A percentile compares a stretch with the other conserved stretches of the same genome.
Evolutionary conservation across 2,329 filamentous ascomycete species (phyloP).

Genomic region (Aspergillus novofumigatus): DNA sequence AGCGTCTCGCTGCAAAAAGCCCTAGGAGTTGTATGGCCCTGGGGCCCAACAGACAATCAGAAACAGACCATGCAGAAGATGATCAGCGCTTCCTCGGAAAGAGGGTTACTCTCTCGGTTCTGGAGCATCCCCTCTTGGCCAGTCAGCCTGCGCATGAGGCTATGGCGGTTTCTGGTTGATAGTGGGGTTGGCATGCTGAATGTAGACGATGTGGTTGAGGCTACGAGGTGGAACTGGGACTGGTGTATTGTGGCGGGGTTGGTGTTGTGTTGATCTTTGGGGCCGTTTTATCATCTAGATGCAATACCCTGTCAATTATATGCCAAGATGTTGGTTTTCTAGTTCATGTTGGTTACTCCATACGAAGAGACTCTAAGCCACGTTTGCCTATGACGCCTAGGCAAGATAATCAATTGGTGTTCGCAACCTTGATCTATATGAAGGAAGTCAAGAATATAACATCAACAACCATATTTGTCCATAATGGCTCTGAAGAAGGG

Average conservation of each 20-base stretch:
- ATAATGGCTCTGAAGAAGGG: constrained; percentile 27
- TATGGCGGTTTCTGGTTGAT: constrained; percentile 2
- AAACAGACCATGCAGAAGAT: background rate
- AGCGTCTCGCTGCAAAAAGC: background rate
- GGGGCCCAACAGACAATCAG: background rate
- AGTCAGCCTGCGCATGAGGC: constrained; percentile 1
- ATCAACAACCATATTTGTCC: constrained; percentile 24
- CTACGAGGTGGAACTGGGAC: background rate
- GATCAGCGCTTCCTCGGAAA: background rate
- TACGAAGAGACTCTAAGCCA: background rate
- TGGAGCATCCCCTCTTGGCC: background rate
- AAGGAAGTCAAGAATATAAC: background rate
- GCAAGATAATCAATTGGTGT: background rate
- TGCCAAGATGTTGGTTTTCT: background rate
- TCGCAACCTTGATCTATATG: too few relatives aligned
- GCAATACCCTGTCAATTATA: background rate
- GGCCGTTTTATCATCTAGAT: background rate
- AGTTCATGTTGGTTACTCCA: background rate
- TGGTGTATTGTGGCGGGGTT: background rate
- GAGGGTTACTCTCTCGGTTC: background rate
- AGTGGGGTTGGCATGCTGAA: constrained; percentile 2
- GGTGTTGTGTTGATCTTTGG: background rate
- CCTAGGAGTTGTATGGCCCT: background rate
- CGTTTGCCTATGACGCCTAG: background rate
- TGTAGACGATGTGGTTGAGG: background rate